Base-by-base conservation (phyloP, 306 rosid species). In the peach (Prunus persica) region DNA sequence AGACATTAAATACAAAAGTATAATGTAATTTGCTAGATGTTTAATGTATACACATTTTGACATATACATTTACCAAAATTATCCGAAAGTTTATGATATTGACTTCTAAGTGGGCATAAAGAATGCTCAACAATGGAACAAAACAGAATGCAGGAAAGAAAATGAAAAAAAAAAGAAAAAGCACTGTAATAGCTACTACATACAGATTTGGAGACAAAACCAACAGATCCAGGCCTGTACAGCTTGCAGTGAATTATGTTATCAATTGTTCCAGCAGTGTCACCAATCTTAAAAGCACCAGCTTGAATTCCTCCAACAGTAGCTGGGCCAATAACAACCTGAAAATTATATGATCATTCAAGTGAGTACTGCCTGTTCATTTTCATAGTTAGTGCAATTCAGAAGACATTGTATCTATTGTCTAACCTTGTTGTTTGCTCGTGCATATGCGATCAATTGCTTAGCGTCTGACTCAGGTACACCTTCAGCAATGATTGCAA, bases 151-250 rank as follows among this genome's bases (percentile, higher is more conserved):
- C 64, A 24, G 24, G 3, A 22, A 24, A 24, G 30, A 5, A 50
- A 70, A 79, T 13, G 32, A 19, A 30, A 51, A 81, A 19, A 73
- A 32, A 51, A 81, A 1, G 24, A 15, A 73, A 4, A 69, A 14
- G 56, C 54, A 49, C n/a, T 50, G 76, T 50, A 76, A 71, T 47
- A 66, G 79, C 71, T 68, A 84, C 98, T 68, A 84, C 98, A 47
- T 89, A 96, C 99, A 67, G 99, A 93, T 96, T 96, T 96, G 79
- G 99, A 96, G 84, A 92, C 99, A 81, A 96, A 96, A 82, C 99
- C 99, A 87, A 96, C 96, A 62, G 99, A 96, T 89, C 99, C 99
- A 65, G 99, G 99, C 86, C 99, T 96, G 92, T 92, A 92, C 66
- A 96, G 85, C 88, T 96, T 92, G 99, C 96, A 88, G 1, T 89